Percentiles rank a stretch among this genome's conserved stretches.
phyloP scores from a whole-genome alignment of 2,329 filamentous ascomycete genomes.

The Hymenoscyphus linearis region DNA sequence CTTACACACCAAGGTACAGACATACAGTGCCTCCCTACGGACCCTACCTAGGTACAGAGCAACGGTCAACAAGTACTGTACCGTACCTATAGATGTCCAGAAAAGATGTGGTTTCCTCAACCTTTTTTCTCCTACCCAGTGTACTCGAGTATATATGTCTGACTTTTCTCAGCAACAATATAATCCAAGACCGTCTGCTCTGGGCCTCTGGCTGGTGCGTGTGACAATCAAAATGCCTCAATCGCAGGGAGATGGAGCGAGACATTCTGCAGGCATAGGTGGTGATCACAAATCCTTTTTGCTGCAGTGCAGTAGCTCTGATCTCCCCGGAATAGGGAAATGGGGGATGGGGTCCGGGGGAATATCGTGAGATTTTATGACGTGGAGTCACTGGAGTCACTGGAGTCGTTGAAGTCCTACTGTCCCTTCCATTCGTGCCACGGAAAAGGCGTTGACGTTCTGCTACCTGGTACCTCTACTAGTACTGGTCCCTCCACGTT shows the following conservation, averaged over 20 bases:
- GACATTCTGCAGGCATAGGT: background rate
- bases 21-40: too few species aligned
- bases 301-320: background rate
- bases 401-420: background rate
- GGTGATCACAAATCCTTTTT: background rate
- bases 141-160: background rate
- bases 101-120: background rate
- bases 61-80: too few species aligned
- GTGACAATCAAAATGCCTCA: background rate
- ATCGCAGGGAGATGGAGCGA: background rate
- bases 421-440: background rate
- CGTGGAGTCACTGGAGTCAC: background rate
- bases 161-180: background rate
- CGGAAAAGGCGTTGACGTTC: background rate
- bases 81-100: too few species aligned
- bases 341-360: background rate
- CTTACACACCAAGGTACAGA: background rate
- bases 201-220: background rate
- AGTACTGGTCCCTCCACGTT: constrained; percentile 1
- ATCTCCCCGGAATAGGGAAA: background rate
- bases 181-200: too few species aligned
- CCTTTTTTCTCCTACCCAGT: background rate
- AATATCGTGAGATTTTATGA: constrained; percentile 9
- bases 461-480: too few species aligned
- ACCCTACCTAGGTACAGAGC: background rate